Evolutionary conservation across 1,284 basidiomycete species (phyloP), one percentile per base, ranked within the genome.

Genomic region (Cryptococcus depauperatus): DNA sequence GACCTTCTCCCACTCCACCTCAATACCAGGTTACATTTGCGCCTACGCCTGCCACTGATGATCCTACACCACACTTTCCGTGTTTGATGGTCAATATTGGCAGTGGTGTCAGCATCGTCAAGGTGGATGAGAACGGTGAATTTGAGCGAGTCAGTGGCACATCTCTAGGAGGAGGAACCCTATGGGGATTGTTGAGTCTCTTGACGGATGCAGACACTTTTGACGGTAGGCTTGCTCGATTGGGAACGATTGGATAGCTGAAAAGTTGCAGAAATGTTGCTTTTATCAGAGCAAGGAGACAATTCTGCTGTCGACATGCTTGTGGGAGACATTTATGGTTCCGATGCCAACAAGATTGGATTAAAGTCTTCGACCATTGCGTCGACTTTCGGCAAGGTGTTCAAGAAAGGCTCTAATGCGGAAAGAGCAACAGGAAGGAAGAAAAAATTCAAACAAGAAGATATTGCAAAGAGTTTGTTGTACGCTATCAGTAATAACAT

Each of bases 401-500:
- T 98, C 75, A 85, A 87, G 70, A 90, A 93, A 72, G 66, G 63
- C 13, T 58, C 53, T 13, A 50, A 53, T 4, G 61, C 61, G 19
- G 65, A 63, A 34, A n/a, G n/a, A n/a, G n/a, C n/a, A n/a, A n/a
- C n/a, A n/a, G n/a, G n/a, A n/a, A 76, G 79, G 38, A 78, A 80
- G 69, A 85, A 83, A 72, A 80, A 76, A 45, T 97, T 96, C 73
- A 81, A 76, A 29, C 80, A 90, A 5, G 89, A 97, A 69, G 95
- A 99, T 68, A 93, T 99, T 64, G 90, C 88, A 72, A 84, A 83
- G 66, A 89, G 85, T 69, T 73, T 98, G 61, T 76, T 98, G 25
- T 98, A 97, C 70, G 93, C 92, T 14, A 82, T 99, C 51, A 91
- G 87, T 57, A 99, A 99, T 74, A 99, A 99, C 71, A 99, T 99